A percentile compares a stretch with the other conserved stretches of the same genome.
These are phyloP conservation scores for Botryotinia globosa DNA, from an alignment of 2,329 filamentous ascomycete genomes.

Conservation along the genomic window DNA sequence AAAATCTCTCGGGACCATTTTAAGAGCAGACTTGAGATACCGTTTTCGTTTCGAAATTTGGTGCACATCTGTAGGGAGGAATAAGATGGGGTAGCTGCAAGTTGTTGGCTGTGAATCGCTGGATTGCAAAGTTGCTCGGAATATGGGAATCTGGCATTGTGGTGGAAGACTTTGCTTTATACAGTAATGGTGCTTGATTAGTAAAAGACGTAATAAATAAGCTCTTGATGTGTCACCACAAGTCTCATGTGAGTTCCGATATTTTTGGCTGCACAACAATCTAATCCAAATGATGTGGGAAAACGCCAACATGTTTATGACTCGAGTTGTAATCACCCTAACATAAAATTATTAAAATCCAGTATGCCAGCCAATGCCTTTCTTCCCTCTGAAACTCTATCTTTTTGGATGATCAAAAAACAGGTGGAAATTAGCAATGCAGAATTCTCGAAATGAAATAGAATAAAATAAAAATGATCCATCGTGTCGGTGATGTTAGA, in stretches of 20 bases:
- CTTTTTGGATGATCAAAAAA: background rate
- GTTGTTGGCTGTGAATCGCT: background rate
- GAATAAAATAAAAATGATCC: no score
- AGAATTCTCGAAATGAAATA: no score
- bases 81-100: background rate
- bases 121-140: background rate
- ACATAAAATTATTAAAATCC: background rate
- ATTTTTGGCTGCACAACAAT: no score
- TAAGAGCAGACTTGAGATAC: background rate
- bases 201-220: background rate
- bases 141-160: background rate
- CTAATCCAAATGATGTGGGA: background rate
- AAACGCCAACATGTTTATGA: no score
- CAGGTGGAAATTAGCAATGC: no score
- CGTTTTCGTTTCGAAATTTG: background rate
- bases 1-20: background rate
- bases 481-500: background rate
- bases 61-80: background rate
- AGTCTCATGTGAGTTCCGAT: background rate
- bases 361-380: background rate
- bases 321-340: background rate
- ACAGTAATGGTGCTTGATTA: background rate
- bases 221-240: background rate
- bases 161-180: background rate
- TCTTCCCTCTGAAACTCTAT: accelerated